These are phyloP conservation scores for Suzukiozyma palmioleophila DNA, from an alignment of 1,139 yeast genomes.

Conservation along the genomic window DNA sequence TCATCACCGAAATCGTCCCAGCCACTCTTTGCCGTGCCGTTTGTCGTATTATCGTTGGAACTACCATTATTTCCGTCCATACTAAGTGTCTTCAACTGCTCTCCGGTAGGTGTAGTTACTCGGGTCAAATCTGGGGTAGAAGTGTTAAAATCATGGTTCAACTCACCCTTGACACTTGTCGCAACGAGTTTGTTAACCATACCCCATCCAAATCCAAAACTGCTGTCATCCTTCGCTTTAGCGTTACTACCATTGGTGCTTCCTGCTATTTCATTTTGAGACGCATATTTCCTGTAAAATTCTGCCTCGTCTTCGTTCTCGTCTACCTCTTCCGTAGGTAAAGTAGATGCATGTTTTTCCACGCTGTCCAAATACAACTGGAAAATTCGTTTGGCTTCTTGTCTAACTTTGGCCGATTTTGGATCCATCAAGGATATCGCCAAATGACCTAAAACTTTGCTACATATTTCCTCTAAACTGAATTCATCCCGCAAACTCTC, in stretches of 20 bases:
- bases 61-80: slow-evolving; percentile 9
- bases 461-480: slow-evolving; percentile 72
- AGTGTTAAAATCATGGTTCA: slow-evolving; percentile 34
- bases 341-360: slow-evolving; percentile 52
- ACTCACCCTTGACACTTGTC: slow-evolving; percentile 27
- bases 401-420: slow-evolving; percentile 59
- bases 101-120: slow-evolving; percentile 19
- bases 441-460: slow-evolving; percentile 78
- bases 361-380: slow-evolving; percentile 62
- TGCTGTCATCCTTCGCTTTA: slow-evolving; percentile 4
- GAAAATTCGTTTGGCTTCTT: slow-evolving; percentile 66
- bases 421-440: slow-evolving; percentile 81
- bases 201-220: slow-evolving; percentile 32
- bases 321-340: slow-evolving; percentile 48
- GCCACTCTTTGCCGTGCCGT: slow-evolving; percentile 6
- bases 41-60: slow-evolving; percentile 6
- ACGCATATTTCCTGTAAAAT: slow-evolving; percentile 30
- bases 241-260: slow-evolving; percentile 1
- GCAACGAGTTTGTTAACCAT: slow-evolving; percentile 35
- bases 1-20: slow-evolving; percentile 10
- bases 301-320: slow-evolving; percentile 35
- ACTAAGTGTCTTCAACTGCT: slow-evolving; percentile 7
- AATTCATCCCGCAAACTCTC: slow-evolving; percentile 61
- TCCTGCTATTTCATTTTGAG: slow-evolving; percentile 5
- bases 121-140: slow-evolving; percentile 41